Percentiles rank a stretch among this genome's conserved stretches.
Conservation (phyloP, 2,329 filamentous ascomycete genomes). For the Penicillium sp. region DNA sequence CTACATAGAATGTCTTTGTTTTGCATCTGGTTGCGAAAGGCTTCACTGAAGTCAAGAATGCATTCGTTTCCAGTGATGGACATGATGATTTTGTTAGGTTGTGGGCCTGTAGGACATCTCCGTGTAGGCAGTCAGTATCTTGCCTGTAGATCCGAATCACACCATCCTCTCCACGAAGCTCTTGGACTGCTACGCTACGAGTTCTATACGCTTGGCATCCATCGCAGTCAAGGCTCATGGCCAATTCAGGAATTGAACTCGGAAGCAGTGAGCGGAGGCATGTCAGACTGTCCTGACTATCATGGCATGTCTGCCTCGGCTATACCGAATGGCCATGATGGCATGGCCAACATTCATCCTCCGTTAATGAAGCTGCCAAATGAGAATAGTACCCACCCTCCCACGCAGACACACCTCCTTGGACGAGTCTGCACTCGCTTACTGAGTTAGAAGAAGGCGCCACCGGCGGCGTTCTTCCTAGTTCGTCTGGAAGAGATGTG, state of each 20-base stretch:
- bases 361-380: background rate
- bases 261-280: background rate
- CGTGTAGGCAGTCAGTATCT: too few species aligned
- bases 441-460: background rate
- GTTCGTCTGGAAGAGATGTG: background rate
- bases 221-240: too few species aligned
- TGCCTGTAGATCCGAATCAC: too few species aligned
- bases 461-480: background rate
- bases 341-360: background rate
- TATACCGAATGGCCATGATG: background rate
- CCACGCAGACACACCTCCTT: background rate
- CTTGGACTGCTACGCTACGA: too few species aligned
- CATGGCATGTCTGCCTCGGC: background rate
- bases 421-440: background rate
- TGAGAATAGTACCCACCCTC: too few species aligned
- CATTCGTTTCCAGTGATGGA: background rate
- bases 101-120: too few species aligned
- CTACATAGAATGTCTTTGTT: background rate
- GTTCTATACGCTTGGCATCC: too few species aligned
- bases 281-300: background rate
- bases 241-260: too few species aligned
- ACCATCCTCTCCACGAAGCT: too few species aligned
- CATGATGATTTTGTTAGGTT: background rate
- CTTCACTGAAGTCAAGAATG: background rate
- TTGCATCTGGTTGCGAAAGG: background rate